Evolutionary conservation across 352 stramenopile genomes (phyloP), one percentile per base, ranked within the genome.

Genomic region (Pythium plurisporium): DNA sequence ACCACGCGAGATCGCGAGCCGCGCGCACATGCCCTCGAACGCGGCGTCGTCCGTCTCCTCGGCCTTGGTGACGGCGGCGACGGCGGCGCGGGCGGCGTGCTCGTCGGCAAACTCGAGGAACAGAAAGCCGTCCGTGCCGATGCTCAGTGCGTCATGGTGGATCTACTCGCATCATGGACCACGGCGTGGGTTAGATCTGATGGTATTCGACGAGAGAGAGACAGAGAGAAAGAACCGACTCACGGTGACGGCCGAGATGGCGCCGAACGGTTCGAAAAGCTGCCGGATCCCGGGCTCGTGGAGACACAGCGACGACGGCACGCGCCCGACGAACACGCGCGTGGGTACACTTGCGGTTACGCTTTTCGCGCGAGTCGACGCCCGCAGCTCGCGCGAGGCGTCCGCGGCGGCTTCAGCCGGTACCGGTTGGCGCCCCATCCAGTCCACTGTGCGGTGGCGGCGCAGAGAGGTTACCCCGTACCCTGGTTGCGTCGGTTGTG

Each of bases 71-170:
- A 67, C 45, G 12, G 59, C 59, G 10, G 27, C 52, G 37, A 88
- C 53, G 8, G 72, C 74, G 7, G 12, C 59, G 30, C 14, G 70
- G 40, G 82, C 82, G 15, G 62, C 76, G 12, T 53, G 37, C 44
- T 62, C 67, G 8, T 72, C 70, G 11, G 61, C 33, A 46, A 76
- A 87, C 56, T 73, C 62, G 44, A 91, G 56, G 60, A 82, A 91
- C 47, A 89, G 64, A 73, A 89, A 91, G 40, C 82, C 82, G 41
- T 83, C 65, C 0, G 64, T 61, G 14, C 71, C 66, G 64, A 78
- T 82, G 49, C 85, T 76, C 20, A 83, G 45, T 30, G 79, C 82
- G 33, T 91, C 79, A 60, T 89, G 79, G 34, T 87, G 76, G 38
- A 89, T 74, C 79, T 89, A 33, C 17, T 26, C 7, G 17, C 25